These are phyloP conservation scores for Brassica carinata DNA, from an alignment of 345 rosid genomes.

Conservation along the genomic window DNA sequence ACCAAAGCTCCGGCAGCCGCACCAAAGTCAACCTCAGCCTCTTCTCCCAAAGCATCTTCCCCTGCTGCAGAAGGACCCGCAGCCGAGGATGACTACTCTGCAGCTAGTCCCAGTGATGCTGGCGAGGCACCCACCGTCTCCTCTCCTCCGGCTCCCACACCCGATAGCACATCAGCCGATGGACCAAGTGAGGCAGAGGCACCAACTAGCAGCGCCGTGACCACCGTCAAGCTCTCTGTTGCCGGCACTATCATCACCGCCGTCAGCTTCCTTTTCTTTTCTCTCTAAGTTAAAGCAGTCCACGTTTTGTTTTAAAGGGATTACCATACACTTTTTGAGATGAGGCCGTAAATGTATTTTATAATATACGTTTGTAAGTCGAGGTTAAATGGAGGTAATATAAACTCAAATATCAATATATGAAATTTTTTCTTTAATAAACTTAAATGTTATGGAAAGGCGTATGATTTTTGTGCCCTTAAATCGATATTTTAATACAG, in stretches of 20 bases:
- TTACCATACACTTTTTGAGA: not conserved
- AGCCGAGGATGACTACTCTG: constrained; percentile 29
- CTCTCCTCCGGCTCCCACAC: constrained; percentile 30
- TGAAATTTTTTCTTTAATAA: not conserved
- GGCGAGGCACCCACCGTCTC: constrained; percentile 6
- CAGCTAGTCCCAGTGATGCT: constrained; percentile 29
- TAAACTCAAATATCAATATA: not conserved
- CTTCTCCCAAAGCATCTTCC: constrained; percentile 23
- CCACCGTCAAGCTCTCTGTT: constrained; percentile 13
- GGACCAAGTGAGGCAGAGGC: constrained; percentile 25
- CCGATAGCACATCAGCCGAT: constrained; percentile 11
- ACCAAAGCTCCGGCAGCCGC: constrained; percentile 30
- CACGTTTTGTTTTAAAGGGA: not conserved
- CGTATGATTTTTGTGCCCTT: not conserved
- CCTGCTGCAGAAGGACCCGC: constrained; percentile 19
- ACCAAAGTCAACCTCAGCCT: constrained; percentile 27
- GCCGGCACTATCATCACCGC: not conserved
- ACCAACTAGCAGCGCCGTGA: not conserved
- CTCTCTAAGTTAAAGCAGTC: not conserved
- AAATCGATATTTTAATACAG: not conserved
- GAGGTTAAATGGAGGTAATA: not conserved
- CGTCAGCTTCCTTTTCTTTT: constrained; percentile 10
- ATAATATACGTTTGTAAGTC: not conserved
- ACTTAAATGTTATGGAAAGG: not conserved
- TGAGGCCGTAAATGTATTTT: not conserved